Evolutionary conservation across 441 rosid species (phyloP).

Genomic region (Gossypium laxum): DNA sequence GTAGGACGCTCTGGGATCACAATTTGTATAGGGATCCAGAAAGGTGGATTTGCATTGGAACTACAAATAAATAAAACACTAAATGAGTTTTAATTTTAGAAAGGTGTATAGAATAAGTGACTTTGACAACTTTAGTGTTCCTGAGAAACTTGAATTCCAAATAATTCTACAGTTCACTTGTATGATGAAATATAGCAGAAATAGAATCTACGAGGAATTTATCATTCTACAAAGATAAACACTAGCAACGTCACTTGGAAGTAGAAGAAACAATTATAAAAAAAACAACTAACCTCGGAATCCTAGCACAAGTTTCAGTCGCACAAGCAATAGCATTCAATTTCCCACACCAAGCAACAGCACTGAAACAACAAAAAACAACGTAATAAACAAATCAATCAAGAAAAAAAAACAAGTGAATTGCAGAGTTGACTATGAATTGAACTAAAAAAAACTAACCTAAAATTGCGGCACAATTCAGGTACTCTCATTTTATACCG

Average conservation of each 20-base stretch:
- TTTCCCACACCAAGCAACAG: constrained; percentile 99
- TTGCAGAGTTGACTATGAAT: background rate
- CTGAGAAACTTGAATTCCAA: background rate
- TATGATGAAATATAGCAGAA: background rate
- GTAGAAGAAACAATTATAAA: background rate
- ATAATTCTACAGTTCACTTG: background rate
- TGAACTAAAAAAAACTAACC: constrained; percentile 30
- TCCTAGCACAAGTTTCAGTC: constrained; percentile 93
- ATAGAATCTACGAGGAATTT: background rate
- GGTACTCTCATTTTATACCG: constrained; percentile 80
- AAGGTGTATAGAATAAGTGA: background rate
- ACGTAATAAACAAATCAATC: background rate
- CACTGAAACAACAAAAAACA: constrained; percentile 35
- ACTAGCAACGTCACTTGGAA: background rate
- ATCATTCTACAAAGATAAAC: background rate
- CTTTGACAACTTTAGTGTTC: background rate
- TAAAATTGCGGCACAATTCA: constrained; percentile 76
- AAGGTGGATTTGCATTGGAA: constrained; percentile 81
- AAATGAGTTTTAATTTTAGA: background rate
- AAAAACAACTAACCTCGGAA: constrained; percentile 55
- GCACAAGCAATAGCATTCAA: constrained; percentile 97
- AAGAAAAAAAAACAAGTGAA: background rate
- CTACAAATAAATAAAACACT: constrained; percentile 28
- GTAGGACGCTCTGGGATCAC: constrained; percentile 96
- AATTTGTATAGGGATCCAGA: constrained; percentile 97